phyloP scores from a whole-genome alignment of 495 filamentous ascomycete species.

The Penicillium silybi region DNA sequence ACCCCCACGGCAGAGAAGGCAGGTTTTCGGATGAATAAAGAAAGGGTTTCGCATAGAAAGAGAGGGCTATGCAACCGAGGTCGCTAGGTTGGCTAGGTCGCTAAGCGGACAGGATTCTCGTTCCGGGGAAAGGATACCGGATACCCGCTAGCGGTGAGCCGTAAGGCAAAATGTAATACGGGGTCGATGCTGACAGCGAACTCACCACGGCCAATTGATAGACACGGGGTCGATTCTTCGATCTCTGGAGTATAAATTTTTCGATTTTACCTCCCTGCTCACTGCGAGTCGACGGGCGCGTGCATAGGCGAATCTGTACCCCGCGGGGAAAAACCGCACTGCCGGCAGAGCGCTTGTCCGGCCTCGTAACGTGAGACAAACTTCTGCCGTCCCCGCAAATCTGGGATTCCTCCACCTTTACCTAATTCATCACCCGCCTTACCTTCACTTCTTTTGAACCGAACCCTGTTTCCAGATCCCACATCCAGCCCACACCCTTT shows the following conservation, averaged over 20 bases:
- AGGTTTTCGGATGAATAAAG: not conserved
- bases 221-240: not conserved
- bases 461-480: not conserved
- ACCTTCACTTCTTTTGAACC: not conserved
- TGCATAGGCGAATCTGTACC: slow-evolving; percentile 9
- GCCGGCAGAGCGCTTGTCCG: slow-evolving; percentile 27
- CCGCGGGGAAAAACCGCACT: slow-evolving; percentile 26
- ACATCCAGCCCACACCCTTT: not conserved
- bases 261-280: not conserved
- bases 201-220: not conserved
- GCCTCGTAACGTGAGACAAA: not conserved
- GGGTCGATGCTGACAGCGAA: not conserved
- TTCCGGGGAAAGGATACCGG: slow-evolving; percentile 18
- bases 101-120: slow-evolving; percentile 1
- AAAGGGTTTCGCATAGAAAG: slow-evolving; percentile 1
- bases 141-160: slow-evolving; percentile 18
- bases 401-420: slow-evolving; percentile 2
- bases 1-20: slow-evolving; percentile 2
- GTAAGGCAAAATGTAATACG: slow-evolving; percentile 19
- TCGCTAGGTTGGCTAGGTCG: not conserved
- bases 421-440: not conserved
- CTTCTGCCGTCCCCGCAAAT: slow-evolving; percentile 10
- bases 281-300: not conserved
- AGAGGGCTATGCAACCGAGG: slow-evolving; percentile 1
- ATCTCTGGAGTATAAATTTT: not conserved